A percentile compares a stretch with the other conserved stretches of the same genome.
Evolutionary conservation across 2,329 filamentous ascomycete genomes (phyloP).

Genomic region (Xylariaceae sp.): DNA sequence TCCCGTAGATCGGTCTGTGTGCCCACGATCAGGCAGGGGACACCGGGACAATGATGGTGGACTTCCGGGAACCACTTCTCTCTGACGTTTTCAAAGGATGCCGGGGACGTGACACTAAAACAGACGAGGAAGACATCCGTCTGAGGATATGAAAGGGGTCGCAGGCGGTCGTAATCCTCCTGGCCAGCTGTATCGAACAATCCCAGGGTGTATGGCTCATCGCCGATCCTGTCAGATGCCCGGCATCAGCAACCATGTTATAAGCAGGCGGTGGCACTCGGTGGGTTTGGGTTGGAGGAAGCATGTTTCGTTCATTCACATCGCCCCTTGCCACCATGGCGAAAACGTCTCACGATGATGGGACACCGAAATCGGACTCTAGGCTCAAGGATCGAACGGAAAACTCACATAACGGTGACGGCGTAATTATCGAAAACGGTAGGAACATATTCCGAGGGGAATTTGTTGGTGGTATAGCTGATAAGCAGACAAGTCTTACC

Average conservation of each 20-base stretch:
- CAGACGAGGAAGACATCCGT: conserved; percentile 98
- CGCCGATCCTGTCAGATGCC: conserved; percentile 73
- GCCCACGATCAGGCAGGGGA: conserved; percentile 95
- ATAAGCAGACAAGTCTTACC: conserved; percentile 99
- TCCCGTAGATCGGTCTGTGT: conserved; percentile 96
- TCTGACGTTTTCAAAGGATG: conserved; percentile 97
- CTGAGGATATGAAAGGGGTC: conserved; percentile 94
- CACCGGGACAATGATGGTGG: conserved; percentile 95
- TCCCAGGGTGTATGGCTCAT: conserved; percentile 95
- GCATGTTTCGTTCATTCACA: conserved; percentile 3
- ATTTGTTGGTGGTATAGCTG: conserved; percentile 99
- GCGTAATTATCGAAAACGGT: conserved; percentile 99
- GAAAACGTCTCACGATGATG: too few species aligned
- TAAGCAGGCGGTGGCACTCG: not conserved
- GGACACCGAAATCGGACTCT: not conserved
- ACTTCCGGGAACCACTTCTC: conserved; percentile 99
- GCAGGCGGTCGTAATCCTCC: conserved; percentile 97
- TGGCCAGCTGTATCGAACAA: conserved; percentile 98
- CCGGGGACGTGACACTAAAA: conserved; percentile 95
- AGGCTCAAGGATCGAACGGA: conserved; percentile 2
- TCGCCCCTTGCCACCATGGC: conserved; percentile 1
- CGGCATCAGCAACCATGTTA: conserved; percentile 13
- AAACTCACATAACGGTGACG: conserved; percentile 92
- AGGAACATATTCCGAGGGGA: conserved; percentile 98
- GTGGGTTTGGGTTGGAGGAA: not conserved